Percentiles rank a stretch among this genome's conserved stretches.
phyloP scores from a whole-genome alignment of 2,329 filamentous ascomycete genomes.

The Escovopsis sp. region DNA sequence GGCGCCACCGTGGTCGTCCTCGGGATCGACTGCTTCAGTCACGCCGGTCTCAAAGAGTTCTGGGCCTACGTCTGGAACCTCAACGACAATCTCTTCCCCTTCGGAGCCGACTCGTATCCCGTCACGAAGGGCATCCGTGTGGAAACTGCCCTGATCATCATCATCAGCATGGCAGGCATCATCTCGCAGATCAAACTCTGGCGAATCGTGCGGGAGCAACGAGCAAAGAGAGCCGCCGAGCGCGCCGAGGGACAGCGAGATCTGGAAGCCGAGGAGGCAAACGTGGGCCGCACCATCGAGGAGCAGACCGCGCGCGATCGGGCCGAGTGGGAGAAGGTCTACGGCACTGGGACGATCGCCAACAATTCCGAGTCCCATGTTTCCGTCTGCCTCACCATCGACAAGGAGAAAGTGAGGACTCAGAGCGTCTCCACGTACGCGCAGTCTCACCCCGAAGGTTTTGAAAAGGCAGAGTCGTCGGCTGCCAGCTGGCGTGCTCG shows the following conservation, averaged over 20 bases:
- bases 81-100: conserved; percentile 66
- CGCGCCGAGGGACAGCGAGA: conserved; percentile 35
- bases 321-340: conserved; percentile 60
- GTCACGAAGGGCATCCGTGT: conserved; percentile 75
- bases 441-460: conserved; percentile 26
- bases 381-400: conserved; percentile 20
- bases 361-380: conserved; percentile 25
- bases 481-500: conserved; percentile 15
- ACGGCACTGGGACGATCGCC: conserved; percentile 42
- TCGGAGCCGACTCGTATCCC: conserved; percentile 63
- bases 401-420: conserved; percentile 23
- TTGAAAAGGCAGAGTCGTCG: conserved; percentile 40
- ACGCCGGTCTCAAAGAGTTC: conserved; percentile 87
- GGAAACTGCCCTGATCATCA: conserved; percentile 62
- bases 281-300: conserved; percentile 52
- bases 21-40: conserved; percentile 80
- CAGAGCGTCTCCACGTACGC: conserved; percentile 19
- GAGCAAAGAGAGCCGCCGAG: conserved; percentile 35
- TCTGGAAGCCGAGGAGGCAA: conserved; percentile 50
- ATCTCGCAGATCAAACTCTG: conserved; percentile 77
- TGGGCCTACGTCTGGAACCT: conserved; percentile 86
- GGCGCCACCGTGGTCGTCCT: conserved; percentile 67
- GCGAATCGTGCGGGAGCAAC: conserved; percentile 57
- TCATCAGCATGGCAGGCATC: conserved; percentile 60
- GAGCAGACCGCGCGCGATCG: conserved; percentile 45